These are phyloP conservation scores for Kandelia obovata DNA, from an alignment of 345 rosid species.

Conservation along the genomic window DNA sequence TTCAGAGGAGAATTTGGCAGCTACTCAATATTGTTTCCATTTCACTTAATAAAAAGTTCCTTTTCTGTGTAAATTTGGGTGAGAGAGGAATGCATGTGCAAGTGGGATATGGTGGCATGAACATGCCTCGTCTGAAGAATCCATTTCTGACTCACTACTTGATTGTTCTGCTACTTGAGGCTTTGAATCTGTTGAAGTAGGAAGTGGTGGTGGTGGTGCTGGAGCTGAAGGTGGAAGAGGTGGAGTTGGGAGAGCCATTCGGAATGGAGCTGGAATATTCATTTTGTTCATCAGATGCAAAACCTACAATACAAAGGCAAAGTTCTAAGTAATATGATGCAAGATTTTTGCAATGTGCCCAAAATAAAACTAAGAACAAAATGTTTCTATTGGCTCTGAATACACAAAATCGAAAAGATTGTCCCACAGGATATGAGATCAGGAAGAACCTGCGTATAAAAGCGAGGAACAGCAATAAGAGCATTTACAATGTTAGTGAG, in stretches of 20 bases:
- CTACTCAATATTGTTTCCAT: background rate
- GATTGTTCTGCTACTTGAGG: constrained; percentile 46
- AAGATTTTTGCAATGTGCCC: background rate
- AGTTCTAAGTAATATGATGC: background rate
- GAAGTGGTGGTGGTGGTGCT: constrained; percentile 42
- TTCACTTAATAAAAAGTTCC: background rate
- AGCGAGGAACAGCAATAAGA: constrained; percentile 90
- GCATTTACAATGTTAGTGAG: constrained; percentile 94
- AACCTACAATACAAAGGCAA: constrained; percentile 43
- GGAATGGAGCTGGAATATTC: constrained; percentile 97
- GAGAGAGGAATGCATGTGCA: background rate
- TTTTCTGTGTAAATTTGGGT: background rate
- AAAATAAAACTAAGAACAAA: constrained; percentile 6
- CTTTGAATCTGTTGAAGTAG: constrained; percentile 27
- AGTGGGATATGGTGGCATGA: background rate
- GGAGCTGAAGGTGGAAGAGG: constrained; percentile 67
- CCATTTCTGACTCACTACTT: constrained; percentile 90
- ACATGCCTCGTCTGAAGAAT: constrained; percentile 75
- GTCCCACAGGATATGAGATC: constrained; percentile 6
- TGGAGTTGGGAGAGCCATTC: constrained; percentile 88
- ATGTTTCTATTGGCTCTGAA: background rate
- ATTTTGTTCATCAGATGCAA: constrained; percentile 98
- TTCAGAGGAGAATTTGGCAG: background rate
- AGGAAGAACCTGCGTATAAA: constrained; percentile 78
- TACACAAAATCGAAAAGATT: background rate